These are phyloP conservation scores for Zizania latifolia DNA, from an alignment of 176 grass and related monocot species.

Conservation along the genomic window DNA sequence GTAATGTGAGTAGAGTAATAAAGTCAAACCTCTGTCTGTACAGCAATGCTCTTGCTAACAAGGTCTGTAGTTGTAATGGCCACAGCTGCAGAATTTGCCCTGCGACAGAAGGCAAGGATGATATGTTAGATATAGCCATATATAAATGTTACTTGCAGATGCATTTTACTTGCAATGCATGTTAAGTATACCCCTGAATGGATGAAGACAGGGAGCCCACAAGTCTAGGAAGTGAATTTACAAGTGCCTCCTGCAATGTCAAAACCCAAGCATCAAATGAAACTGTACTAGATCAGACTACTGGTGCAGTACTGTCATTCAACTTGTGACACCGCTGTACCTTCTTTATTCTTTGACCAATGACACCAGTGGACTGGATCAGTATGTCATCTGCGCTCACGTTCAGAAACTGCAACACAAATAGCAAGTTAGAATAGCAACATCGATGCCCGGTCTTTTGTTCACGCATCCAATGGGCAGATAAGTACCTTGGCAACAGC, in stretches of 20 bases:
- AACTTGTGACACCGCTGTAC: conserved; percentile 3
- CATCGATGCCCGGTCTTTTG: background rate
- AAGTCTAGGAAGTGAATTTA: conserved; percentile 89
- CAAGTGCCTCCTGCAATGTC: conserved; percentile 72
- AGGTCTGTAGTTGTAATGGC: conserved; percentile 99
- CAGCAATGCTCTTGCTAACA: conserved; percentile 95
- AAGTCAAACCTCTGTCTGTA: conserved; percentile 71
- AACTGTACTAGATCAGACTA: conserved; percentile 15
- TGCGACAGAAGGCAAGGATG: conserved; percentile 20
- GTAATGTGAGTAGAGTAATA: conserved; percentile 12
- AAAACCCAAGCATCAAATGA: conserved; percentile 34
- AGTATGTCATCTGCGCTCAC: conserved; percentile 59
- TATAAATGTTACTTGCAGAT: background rate
- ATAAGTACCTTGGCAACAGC: conserved; percentile 74
- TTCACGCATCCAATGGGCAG: background rate
- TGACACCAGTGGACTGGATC: conserved; percentile 95
- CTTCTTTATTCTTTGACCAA: conserved; percentile 98
- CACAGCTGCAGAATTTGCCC: conserved; percentile 73
- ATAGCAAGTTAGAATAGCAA: conserved; percentile 17
- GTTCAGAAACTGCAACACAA: conserved; percentile 57
- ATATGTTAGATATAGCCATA: background rate
- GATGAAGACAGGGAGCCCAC: conserved; percentile 70
- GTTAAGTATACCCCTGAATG: conserved; percentile 57
- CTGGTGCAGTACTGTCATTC: background rate
- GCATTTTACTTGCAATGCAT: background rate